phyloP scores from a whole-genome alignment of 768 basidiomycete genomes.

The Rhodotorula kratochvilovae region DNA sequence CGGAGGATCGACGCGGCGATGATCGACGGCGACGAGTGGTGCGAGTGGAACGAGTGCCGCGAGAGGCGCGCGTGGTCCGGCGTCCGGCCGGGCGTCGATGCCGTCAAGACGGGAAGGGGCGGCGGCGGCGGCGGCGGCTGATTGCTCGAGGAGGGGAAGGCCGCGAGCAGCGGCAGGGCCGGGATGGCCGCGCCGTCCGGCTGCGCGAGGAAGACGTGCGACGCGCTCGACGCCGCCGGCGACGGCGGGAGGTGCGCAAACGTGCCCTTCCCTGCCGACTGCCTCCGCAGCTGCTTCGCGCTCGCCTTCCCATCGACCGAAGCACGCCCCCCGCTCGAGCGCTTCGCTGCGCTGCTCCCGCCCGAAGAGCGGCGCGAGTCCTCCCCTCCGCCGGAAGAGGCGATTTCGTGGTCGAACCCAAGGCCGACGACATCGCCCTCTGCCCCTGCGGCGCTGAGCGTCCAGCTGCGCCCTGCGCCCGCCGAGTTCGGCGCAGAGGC shows the following conservation, averaged over 20 bases:
- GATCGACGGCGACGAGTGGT: slow-evolving; percentile 36
- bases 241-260: slow-evolving; percentile 37
- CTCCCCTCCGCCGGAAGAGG: background rate
- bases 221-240: slow-evolving; percentile 17
- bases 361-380: slow-evolving; percentile 13
- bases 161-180: background rate
- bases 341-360: background rate
- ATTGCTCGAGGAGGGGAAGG: background rate
- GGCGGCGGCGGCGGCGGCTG: background rate
- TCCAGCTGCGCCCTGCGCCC: background rate
- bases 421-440: slow-evolving; percentile 25
- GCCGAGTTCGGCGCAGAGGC: slow-evolving; percentile 21
- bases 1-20: slow-evolving; percentile 36
- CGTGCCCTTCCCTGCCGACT: slow-evolving; percentile 21
- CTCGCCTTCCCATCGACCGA: slow-evolving; percentile 29
- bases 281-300: slow-evolving; percentile 18
- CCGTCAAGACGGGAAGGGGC: background rate
- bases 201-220: slow-evolving; percentile 2
- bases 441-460: background rate
- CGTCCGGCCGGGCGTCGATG: slow-evolving; percentile 11
- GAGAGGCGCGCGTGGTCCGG: slow-evolving; percentile 23
- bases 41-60: slow-evolving; percentile 32
- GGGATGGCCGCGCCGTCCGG: background rate
- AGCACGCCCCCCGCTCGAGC: slow-evolving; percentile 9
- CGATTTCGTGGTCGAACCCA: slow-evolving; percentile 21